Percentiles rank a stretch among this genome's conserved stretches.
phyloP scores from a whole-genome alignment of 306 rosid species.

The Vigna trinervia region DNA sequence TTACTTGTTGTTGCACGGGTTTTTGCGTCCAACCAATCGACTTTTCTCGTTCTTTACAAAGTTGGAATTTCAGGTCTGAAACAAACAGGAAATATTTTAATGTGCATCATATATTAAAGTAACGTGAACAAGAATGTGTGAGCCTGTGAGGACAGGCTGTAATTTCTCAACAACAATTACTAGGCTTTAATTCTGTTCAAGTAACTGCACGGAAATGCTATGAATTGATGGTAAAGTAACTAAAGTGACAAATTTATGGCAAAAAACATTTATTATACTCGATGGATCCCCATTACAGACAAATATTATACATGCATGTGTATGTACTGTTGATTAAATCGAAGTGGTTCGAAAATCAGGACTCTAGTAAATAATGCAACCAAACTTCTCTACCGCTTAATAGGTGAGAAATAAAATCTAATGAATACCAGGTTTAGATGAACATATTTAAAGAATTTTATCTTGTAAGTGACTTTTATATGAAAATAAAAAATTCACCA shows the following conservation, averaged over 20 bases:
- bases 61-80: constrained; percentile 41
- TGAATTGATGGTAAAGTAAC: constrained; percentile 33
- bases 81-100: constrained; percentile 17
- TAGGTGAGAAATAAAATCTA: not conserved
- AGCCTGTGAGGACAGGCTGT: constrained; percentile 41
- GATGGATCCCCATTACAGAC: constrained; percentile 13
- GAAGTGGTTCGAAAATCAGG: constrained; percentile 38
- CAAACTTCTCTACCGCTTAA: constrained; percentile 26
- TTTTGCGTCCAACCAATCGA: not conserved
- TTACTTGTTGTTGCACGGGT: not conserved
- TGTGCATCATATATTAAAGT: not conserved
- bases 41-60: not conserved
- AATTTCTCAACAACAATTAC: constrained; percentile 39
- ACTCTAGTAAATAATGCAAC: constrained; percentile 33
- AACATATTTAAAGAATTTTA: not conserved
- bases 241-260: constrained; percentile 34
- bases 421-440: constrained; percentile 28
- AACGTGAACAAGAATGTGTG: constrained; percentile 22
- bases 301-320: not conserved
- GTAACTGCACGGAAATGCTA: constrained; percentile 38
- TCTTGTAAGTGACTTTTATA: not conserved
- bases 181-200: constrained; percentile 16
- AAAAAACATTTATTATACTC: constrained; percentile 35
- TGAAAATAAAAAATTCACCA: not conserved
- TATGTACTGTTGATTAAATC: not conserved